Evolutionary conservation across 2,329 filamentous ascomycete genomes (phyloP), one percentile per base, ranked within the genome.

Genomic region (Hypomyces rosellus): DNA sequence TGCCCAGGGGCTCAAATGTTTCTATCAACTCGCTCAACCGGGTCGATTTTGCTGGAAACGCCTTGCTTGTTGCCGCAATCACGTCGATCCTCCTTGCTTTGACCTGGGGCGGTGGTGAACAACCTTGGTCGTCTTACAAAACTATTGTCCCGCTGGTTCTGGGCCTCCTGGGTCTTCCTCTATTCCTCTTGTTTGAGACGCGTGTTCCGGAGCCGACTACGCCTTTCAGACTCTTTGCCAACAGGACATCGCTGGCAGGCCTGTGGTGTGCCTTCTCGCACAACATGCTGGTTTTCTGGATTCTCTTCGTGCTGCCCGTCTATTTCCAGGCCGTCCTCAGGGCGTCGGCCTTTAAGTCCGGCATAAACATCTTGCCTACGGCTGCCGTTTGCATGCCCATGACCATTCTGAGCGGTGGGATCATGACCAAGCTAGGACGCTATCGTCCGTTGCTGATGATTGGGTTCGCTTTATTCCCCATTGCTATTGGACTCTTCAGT

Each of bases 301-400:
- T 51, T 13, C 49, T 43, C 15, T 72, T 68, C 58, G 75, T 75
- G 51, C 54, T 75, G 0, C 72, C 74, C 0, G 59, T 77, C 9
- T 78, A 76, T 57, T 77, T 76, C 54, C 74, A 77, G 48, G 67
- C 62, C 3, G 70, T 76, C 0, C 61, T 64, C 1, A 56, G 56
- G 2, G 59, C 63, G 3, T 58, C 63, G 0, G 65, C 74, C 0
- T 54, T 57, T 0, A 46, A 38, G 44, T 60, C 69, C 0, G 70
- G 65, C 1, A 57, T 70, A 16, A 50, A 63, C 30, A 36, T 70
- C 4, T 60, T 73, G 49, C 55, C 63, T 43, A 58, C 57, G 0
- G 59, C 71, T 13, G 54, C 63, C 1, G 51, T 63, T 1, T 57
- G 63, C 8, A 56, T 59, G 5, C 59, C 68, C 2, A 58, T 61